Evolutionary conservation across 2,329 filamentous ascomycete genomes (phyloP).

Genomic region (Fusarium mexicanum): DNA sequence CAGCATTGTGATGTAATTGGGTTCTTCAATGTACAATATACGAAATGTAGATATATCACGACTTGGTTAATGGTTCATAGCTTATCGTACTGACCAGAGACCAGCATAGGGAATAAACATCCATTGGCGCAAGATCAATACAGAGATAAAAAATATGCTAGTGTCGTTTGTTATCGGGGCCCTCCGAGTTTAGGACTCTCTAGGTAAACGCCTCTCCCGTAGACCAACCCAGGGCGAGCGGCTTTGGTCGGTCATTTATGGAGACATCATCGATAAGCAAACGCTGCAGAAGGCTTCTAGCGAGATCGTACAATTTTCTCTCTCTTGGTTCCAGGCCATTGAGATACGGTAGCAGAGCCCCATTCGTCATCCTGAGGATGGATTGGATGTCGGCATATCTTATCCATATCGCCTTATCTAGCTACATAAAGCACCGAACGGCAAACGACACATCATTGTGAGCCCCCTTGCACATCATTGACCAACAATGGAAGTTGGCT

Average conservation of each 20-base stretch:
- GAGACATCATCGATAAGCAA: constrained; percentile 27
- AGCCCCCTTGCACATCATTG: constrained; percentile 5
- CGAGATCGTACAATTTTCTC: constrained; percentile 19
- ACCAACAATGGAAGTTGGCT: constrained; percentile 1
- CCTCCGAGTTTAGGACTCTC: constrained; percentile 20
- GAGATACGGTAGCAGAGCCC: constrained; percentile 29
- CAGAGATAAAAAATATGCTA: constrained; percentile 11
- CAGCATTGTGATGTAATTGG: constrained; percentile 8
- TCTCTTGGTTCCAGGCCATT: background rate
- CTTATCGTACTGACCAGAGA: background rate
- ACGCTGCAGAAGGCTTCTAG: constrained; percentile 23
- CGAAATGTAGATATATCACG: constrained; percentile 4
- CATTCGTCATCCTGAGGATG: background rate
- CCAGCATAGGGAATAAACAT: background rate
- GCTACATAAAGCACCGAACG: background rate
- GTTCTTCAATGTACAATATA: background rate
- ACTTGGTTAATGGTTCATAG: background rate
- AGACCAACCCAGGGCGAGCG: constrained; percentile 16
- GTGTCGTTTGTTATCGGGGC: constrained; percentile 19
- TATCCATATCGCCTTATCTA: constrained; percentile 18
- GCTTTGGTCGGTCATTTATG: constrained; percentile 37
- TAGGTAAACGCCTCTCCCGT: constrained; percentile 37
- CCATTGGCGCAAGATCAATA: background rate
- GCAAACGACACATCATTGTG: constrained; percentile 1
- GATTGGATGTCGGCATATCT: constrained; percentile 25